A percentile compares a stretch with the other conserved stretches of the same genome.
Evolutionary conservation across 306 rosid species (phyloP).

Genomic region (Begonia peltatifolia): DNA sequence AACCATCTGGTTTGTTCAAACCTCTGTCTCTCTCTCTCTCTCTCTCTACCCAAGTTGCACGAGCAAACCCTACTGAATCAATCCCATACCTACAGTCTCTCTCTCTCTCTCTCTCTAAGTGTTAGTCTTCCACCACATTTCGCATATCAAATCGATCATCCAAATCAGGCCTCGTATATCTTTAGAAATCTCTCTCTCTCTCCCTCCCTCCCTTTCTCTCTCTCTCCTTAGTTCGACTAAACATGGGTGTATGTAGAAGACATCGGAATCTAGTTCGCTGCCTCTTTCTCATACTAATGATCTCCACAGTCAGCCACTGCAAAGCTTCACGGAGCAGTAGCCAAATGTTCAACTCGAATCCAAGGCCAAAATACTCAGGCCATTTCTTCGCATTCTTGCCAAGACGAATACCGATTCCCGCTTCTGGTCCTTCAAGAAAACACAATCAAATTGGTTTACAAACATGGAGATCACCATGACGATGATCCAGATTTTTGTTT

Average conservation of each 20-base stretch:
- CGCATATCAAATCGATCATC: too few species aligned
- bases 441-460: slow-evolving; percentile 71
- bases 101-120: too few species aligned
- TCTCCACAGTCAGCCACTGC: slow-evolving; percentile 27
- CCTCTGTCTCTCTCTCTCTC: slow-evolving; percentile 16
- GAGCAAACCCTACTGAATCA: not conserved
- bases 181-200: not conserved
- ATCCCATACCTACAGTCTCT: too few species aligned
- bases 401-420: slow-evolving; percentile 52
- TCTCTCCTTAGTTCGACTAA: slow-evolving; percentile 4
- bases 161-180: too few species aligned
- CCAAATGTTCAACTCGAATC: slow-evolving; percentile 43
- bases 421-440: slow-evolving; percentile 88
- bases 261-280: slow-evolving; percentile 18
- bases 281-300: slow-evolving; percentile 19
- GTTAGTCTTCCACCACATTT: too few species aligned
- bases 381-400: slow-evolving; percentile 82
- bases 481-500: not conserved
- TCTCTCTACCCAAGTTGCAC: not conserved
- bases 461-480: slow-evolving; percentile 55
- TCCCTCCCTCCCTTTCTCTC: slow-evolving; percentile 6
- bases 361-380: slow-evolving; percentile 36
- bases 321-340: slow-evolving; percentile 28
- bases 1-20: slow-evolving; percentile 35
- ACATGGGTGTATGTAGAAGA: slow-evolving; percentile 39